Base-by-base conservation (phyloP, 345 rosid genomes). In the Murraya koenigii region DNA sequence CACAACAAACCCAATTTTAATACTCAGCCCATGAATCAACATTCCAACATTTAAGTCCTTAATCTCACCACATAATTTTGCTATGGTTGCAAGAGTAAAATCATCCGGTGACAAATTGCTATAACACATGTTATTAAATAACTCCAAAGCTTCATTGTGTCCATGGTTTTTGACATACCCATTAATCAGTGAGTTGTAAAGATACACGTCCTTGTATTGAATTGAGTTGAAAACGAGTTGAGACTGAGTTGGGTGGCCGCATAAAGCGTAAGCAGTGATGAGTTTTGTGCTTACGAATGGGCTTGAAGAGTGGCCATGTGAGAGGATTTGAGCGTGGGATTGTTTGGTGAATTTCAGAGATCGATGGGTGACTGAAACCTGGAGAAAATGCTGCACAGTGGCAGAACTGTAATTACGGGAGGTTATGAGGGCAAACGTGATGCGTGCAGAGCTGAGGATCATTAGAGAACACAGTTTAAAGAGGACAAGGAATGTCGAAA, bases 101-200 rank as follows among this genome's bases (percentile, higher is more conserved):
- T 84, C 93, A 80, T 86, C 96, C 6, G 85, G 85, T 71, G 77
- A 58, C 54, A 86, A 85, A 26, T 75, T 78, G 44, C 52, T 61
- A 41, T 65, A 36, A 68, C 85, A 76, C 97, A 87, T 82, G 74
- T 32, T 22, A 20, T 33, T 58, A 69, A 89, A 88, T 85, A 84
- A 69, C 63, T 61, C 72, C 61, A 88, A 80, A 75, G 92, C 90
- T 67, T 80, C 84, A 54, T 26, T 4, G 17, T 55, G 80, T 2
- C 58, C 80, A 22, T 28, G 75, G 62, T 80, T 87, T 79, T 84
- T 91, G 30, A 84, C 89, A 73, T 77, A 90, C 78, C 89, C 94
- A 74, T 74, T 87, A 35, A 89, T 89, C 80, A 93, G 66, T 0
- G 93, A 78, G 87, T 89, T 91, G 88, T 89, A 89, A 0, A 86